Evolutionary conservation across 1,284 basidiomycete species (phyloP).

Genomic region (Cerioporus squamosus): DNA sequence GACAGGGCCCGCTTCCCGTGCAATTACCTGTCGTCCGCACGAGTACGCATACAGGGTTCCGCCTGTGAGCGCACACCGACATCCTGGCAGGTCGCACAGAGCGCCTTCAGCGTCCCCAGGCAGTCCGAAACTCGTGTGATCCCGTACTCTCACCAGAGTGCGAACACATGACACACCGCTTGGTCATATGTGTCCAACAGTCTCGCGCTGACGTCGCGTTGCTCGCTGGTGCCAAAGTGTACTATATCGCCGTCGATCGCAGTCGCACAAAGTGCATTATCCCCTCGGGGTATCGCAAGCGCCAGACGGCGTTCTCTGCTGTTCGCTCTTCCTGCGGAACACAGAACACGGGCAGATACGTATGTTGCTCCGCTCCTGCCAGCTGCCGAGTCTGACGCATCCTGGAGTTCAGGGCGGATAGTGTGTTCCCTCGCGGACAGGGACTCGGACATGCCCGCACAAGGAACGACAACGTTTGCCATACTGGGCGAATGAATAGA

Average conservation of each 20-base stretch:
- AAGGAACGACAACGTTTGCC: no score
- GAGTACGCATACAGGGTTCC: no score
- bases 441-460: no score
- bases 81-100: no score
- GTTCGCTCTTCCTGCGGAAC: not conserved
- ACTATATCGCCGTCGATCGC: constrained; percentile 10
- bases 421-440: not conserved
- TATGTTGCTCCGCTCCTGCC: not conserved
- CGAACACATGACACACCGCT: constrained; percentile 10
- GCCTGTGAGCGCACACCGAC: no score
- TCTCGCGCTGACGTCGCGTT: constrained; percentile 5
- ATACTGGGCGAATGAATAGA: no score
- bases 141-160: constrained; percentile 10
- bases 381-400: no score
- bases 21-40: not conserved
- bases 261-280: constrained; percentile 8
- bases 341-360: not conserved
- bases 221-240: not conserved
- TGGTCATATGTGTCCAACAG: constrained; percentile 9
- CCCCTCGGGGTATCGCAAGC: constrained; percentile 1
- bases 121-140: not conserved
- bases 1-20: not conserved
- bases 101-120: no score
- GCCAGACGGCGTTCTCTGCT: not conserved
- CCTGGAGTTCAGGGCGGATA: not conserved